Percentiles rank a stretch among this genome's conserved stretches.
phyloP scores from a whole-genome alignment of 768 basidiomycete species.

The Cystobasidium onofrii region DNA sequence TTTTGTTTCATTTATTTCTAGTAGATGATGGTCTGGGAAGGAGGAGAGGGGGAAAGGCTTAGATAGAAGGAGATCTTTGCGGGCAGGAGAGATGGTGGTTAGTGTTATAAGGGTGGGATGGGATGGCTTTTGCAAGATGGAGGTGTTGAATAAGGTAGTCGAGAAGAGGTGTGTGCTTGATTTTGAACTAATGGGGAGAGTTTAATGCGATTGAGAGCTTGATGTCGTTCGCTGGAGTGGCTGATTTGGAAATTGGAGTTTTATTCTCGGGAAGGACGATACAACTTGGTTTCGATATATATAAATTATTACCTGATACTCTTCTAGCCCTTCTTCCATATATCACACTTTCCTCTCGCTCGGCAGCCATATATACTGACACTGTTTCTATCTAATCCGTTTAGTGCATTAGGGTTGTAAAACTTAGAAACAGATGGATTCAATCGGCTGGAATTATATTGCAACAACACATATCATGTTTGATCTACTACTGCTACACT shows the following conservation, averaged over 20 bases:
- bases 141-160: not conserved
- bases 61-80: not conserved
- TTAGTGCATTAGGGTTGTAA: too few relatives aligned
- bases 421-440: too few relatives aligned
- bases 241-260: not conserved
- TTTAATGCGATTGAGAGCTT: not conserved
- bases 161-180: not conserved
- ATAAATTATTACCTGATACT: not conserved
- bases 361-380: too few relatives aligned
- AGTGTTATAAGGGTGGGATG: not conserved
- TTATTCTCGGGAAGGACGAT: constrained; percentile 3
- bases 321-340: not conserved
- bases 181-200: not conserved
- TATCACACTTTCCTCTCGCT: not conserved
- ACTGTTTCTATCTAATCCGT: too few relatives aligned
- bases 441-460: too few relatives aligned
- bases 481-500: not conserved
- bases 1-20: not conserved
- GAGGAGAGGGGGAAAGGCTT: too few relatives aligned
- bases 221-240: not conserved
- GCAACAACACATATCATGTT: too few relatives aligned
- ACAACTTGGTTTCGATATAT: constrained; percentile 15
- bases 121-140: not conserved
- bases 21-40: not conserved
- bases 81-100: not conserved